Evolutionary conservation across 768 basidiomycete species (phyloP), one percentile per base, ranked within the genome.

Genomic region (Pholiota conissans): DNA sequence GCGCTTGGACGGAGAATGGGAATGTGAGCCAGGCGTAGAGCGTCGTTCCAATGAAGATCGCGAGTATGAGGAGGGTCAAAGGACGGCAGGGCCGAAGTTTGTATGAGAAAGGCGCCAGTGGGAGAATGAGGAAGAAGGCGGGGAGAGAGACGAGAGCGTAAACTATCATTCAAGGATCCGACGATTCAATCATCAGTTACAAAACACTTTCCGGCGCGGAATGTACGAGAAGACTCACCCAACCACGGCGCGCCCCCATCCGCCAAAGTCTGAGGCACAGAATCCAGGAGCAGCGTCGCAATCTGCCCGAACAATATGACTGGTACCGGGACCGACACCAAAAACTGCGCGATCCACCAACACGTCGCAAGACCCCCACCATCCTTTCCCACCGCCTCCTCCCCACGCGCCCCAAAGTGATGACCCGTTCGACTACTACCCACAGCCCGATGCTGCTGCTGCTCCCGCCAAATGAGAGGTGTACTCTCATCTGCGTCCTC

Each of bases 1-100:
- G 90, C 4, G 80, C 69, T 20, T 79, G 73, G 5, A 78, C 55
- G 67, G 82, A 76, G 48, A 89, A 62, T 3, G 89, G 89, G 7
- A 89, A 62, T 59, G 86, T 64, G 22, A 86, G 70, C 32, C 89
- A 65, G 24, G 80, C 74, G 9, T 87, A 59, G 1, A 83, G 14
- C 0, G 82, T 77, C 2, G 82, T 61, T 0, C 65, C 61, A 1
- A 68, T 65, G 61, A 89, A 90, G 1, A 87, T 86, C 88, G 60
- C 10, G 48, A 56, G 47, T 14, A 29, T 35, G 49, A 30, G n/a
- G 49, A 39, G 35, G 35, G 35, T 56, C 22, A 75, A 40, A 7
- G 55, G 60, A 3, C 64, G 64, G 50, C 56, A 60, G 14, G 65
- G 63, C 13, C 58, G 64, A 9, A 71, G 65, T 49, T 67, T 71